Evolutionary conservation across 1,284 basidiomycete species (phyloP), one percentile per base, ranked within the genome.

Genomic region (Xerocomus nothofagi): DNA sequence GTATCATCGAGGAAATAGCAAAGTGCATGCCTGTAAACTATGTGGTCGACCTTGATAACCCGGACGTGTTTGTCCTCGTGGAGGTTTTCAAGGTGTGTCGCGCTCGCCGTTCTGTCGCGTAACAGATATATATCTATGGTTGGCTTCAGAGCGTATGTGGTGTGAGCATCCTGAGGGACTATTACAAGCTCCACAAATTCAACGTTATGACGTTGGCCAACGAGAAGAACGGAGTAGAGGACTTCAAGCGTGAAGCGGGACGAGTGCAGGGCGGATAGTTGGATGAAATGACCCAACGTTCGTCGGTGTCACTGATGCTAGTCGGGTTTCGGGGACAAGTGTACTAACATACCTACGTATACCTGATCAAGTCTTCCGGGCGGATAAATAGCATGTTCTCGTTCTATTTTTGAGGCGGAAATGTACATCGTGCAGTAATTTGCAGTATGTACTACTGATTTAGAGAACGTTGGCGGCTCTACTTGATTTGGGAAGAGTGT

Each of bases 41-140:
- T 56, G 77, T 68, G 6, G 89, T 91, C 14, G 77, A 86, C 47
- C 69, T 91, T 14, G 75, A 78, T 26, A 68, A 82, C 54, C 82
- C 89, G 0, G 78, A 86, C 38, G 66, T 88, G 2, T 88, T 88
- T 52, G 77, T 91, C 40, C 74, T 91, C 7, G 80, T 90, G 4
- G 88, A 91, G 60, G 74, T 91, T 10, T 91, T 90, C 75, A 91
- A 91, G 78, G 89, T 85, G 46, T 42, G 71, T 57, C 29, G 10
- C 23, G 11, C 9, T 15, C n/a, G 5, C 6, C 39, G 54, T 47
- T 49, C 17, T 37, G 32, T 24, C 31, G 14, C 21, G 46, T 14
- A 34, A n/a, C 39, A 32, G 33, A 49, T 30, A 8, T n/a, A n/a
- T n/a, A 29, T 38, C 54, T 15, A 51, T 14, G 40, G 6, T 44